Evolutionary conservation across 148 eudicot genomes (phyloP).

Genomic region (Diospyros lotus): DNA sequence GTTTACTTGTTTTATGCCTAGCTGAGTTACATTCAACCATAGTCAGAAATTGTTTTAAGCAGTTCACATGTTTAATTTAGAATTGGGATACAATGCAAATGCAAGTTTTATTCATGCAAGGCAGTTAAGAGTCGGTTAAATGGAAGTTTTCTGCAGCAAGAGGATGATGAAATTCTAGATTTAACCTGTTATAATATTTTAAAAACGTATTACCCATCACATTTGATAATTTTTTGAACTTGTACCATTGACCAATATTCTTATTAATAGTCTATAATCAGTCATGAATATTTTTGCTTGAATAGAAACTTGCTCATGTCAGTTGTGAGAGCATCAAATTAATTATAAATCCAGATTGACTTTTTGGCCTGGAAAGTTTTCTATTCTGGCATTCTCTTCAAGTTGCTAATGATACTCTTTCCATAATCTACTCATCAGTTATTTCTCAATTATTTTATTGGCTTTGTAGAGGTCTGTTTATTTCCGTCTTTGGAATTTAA

Average conservation of each 20-base stretch:
- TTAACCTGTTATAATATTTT: neutral
- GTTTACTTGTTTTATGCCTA: neutral
- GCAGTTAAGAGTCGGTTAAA: neutral
- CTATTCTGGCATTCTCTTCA: neutral
- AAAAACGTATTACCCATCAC: neutral
- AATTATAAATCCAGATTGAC: too few relatives aligned
- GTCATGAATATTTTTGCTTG: neutral
- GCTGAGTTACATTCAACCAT: neutral
- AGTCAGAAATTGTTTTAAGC: conserved; percentile 1
- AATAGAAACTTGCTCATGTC: neutral
- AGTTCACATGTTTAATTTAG: neutral
- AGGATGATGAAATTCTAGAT: too few relatives aligned
- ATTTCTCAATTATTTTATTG: neutral
- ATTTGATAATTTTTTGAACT: neutral
- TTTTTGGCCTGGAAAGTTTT: neutral
- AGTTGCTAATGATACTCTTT: neutral
- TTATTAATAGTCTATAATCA: neutral
- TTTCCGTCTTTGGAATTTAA: neutral
- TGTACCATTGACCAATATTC: neutral
- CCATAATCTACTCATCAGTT: neutral
- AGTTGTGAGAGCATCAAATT: neutral
- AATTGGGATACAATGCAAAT: neutral
- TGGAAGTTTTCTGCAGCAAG: neutral
- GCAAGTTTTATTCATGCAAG: neutral
- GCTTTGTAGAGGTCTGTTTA: neutral